Evolutionary conservation across 2,329 filamentous ascomycete species (phyloP).

Genomic region (Sphaerulina populicola): DNA sequence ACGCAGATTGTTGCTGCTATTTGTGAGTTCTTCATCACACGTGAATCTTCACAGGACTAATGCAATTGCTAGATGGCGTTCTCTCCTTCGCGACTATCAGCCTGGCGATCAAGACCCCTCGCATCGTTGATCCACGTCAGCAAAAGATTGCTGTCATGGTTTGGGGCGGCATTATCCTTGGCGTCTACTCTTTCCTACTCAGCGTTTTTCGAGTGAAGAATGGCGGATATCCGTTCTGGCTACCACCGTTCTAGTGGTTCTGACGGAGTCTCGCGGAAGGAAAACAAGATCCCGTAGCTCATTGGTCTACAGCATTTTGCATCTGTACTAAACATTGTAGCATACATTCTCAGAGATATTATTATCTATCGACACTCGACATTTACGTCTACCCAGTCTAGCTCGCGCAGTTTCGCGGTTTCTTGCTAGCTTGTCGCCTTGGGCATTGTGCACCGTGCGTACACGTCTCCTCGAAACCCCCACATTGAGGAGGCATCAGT

Average conservation of each 20-base stretch:
- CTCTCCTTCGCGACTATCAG: conserved; percentile 84
- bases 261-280: conserved; percentile 25
- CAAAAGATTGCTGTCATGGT: conserved; percentile 76
- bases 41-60: conserved; percentile 11
- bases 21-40: conserved; percentile 55
- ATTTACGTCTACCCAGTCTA: neutral
- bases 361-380: neutral
- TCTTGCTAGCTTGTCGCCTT: too few relatives aligned
- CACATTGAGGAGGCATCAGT: too few relatives aligned
- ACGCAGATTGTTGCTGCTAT: conserved; percentile 90
- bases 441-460: too few relatives aligned
- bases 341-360: neutral
- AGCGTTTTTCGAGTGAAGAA: conserved; percentile 95
- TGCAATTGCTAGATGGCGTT: conserved; percentile 53
- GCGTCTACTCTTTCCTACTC: conserved; percentile 87
- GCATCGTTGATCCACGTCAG: conserved; percentile 64
- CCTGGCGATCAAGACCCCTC: conserved; percentile 86
- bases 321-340: neutral
- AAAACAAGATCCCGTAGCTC: conserved; percentile 10
- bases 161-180: conserved; percentile 68
- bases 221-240: conserved; percentile 82
- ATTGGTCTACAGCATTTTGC: neutral
- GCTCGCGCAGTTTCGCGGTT: neutral
- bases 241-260: conserved; percentile 69
- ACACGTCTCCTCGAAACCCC: too few relatives aligned